Percentiles rank a stretch among this genome's conserved stretches.
Conservation (phyloP, 2,329 filamentous ascomycete genomes). For the Cyphellophora europaea region DNA sequence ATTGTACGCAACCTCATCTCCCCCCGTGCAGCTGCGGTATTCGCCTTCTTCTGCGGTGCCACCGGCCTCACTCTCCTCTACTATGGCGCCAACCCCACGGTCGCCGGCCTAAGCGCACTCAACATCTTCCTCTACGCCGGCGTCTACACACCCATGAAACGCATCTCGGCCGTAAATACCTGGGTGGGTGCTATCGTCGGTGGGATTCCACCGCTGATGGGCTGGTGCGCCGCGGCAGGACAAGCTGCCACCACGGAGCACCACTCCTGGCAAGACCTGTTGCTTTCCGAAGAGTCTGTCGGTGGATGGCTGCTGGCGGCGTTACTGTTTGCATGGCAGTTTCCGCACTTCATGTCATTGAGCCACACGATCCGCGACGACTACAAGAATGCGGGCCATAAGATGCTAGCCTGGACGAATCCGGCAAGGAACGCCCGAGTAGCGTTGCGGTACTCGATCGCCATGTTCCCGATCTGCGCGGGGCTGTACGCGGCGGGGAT, state of each 20-base stretch:
- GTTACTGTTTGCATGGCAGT: conserved; percentile 90
- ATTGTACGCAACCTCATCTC: conserved; percentile 74
- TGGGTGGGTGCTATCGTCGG: conserved; percentile 92
- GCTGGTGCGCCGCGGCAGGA: conserved; percentile 89
- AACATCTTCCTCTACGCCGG: conserved; percentile 90
- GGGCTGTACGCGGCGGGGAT: conserved; percentile 70
- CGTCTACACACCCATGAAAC: conserved; percentile 86
- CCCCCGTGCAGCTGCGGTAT: conserved; percentile 60
- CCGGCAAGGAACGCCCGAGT: conserved; percentile 78
- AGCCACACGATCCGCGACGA: conserved; percentile 84
- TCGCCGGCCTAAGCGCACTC: conserved; percentile 69
- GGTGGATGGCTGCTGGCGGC: conserved; percentile 86
- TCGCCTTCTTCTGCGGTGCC: conserved; percentile 64
- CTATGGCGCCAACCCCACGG: conserved; percentile 88
- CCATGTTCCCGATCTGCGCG: conserved; percentile 78
- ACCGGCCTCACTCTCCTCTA: conserved; percentile 66
- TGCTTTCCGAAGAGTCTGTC: conserved; percentile 58
- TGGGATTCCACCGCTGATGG: conserved; percentile 92
- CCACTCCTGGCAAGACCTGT: conserved; percentile 67
- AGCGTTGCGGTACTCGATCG: conserved; percentile 73
- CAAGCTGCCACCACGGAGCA: conserved; percentile 66
- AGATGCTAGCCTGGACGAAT: conserved; percentile 78
- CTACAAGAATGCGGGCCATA: conserved; percentile 62
- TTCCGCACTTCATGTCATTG: conserved; percentile 94
- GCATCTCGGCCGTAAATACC: conserved; percentile 77